phyloP scores from a whole-genome alignment of 169 alveolate genomes.

The Babesia ovata region DNA sequence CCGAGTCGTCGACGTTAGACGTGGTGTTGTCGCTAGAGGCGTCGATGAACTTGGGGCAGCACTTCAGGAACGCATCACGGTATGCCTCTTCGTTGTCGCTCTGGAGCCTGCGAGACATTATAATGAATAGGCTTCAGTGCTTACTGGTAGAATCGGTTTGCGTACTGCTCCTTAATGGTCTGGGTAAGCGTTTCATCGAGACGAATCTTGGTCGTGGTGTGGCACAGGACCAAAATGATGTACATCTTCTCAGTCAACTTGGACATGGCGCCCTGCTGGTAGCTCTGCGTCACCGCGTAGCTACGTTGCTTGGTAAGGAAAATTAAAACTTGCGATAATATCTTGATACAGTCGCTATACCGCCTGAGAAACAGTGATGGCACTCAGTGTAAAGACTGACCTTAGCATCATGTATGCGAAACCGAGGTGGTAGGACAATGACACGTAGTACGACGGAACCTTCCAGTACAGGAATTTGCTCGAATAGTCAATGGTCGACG shows the following conservation, averaged over 20 bases:
- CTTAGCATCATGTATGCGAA: constrained; percentile 83
- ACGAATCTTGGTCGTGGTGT: constrained; percentile 66
- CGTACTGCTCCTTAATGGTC: constrained; percentile 79
- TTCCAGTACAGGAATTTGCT: constrained; percentile 79
- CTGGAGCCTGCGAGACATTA: constrained; percentile 60
- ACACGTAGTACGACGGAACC: constrained; percentile 82
- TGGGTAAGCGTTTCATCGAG: constrained; percentile 80
- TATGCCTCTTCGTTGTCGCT: constrained; percentile 79
- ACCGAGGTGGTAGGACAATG: constrained; percentile 77
- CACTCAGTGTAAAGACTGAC: neutral
- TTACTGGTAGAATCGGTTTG: constrained; percentile 79
- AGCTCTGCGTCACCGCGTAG: constrained; percentile 74
- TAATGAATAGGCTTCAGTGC: neutral
- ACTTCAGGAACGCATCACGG: constrained; percentile 74
- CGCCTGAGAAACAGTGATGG: constrained; percentile 64
- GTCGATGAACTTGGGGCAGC: constrained; percentile 83
- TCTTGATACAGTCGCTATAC: constrained; percentile 77
- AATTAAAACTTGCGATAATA: constrained; percentile 75
- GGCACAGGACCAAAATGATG: constrained; percentile 78
- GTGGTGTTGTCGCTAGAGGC: constrained; percentile 66
- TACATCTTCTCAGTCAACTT: constrained; percentile 81
- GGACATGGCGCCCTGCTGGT: constrained; percentile 76
- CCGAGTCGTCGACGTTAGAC: constrained; percentile 56
- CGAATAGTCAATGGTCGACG: constrained; percentile 69
- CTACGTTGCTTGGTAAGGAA: constrained; percentile 75